Evolutionary conservation across 768 basidiomycete genomes (phyloP), one percentile per base, ranked within the genome.

Genomic region (Xanthoconium purpureum): DNA sequence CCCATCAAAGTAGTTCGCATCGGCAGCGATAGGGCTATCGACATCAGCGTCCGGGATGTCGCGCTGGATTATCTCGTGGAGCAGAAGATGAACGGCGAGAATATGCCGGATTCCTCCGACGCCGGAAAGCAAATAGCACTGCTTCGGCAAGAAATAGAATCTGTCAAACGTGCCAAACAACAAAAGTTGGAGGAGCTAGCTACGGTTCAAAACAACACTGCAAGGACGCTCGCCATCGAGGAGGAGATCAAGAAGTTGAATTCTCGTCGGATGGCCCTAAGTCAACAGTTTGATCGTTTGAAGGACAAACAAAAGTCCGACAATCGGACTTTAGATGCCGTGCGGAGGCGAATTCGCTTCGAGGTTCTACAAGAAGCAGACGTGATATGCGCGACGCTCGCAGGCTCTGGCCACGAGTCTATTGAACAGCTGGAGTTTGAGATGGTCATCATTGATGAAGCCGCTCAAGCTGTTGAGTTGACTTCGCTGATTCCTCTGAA

Each of bases 371-470:
- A 80, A 40, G 88, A 92, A 60, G 94, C 95, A 2, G 94, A 98
- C 66, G 87, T 99, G 43, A 89, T 99, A 50, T 99, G 97, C 68
- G 80, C 86, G 39, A 99, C 97, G 0, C 78, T 99, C 18, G 93
- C 96, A 8, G 96, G 96, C 33, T 81, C 96, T 17, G 97, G 95
- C 5, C 91, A 97, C 60, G 95, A 97, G 15, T 80, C 81, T 46
- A 78, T 99, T 40, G 84, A 89, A 54, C 78, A 81, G 36, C 82
- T 91, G 59, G 89, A 95, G 50, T 98, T 98, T 67, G 95, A 97
- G 63, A 91, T 96, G 74, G 82, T 99, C 63, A 86, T 99, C 70
- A 96, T 99, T 57, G 97, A 99, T 66, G 97, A 99, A 72, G 97
- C 97, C 2, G 96, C 96, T 1, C 97, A 99, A 72, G 88, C 95